These are phyloP conservation scores for Musa itinerans DNA, from an alignment of 176 grass and related monocot species.

Conservation along the genomic window DNA sequence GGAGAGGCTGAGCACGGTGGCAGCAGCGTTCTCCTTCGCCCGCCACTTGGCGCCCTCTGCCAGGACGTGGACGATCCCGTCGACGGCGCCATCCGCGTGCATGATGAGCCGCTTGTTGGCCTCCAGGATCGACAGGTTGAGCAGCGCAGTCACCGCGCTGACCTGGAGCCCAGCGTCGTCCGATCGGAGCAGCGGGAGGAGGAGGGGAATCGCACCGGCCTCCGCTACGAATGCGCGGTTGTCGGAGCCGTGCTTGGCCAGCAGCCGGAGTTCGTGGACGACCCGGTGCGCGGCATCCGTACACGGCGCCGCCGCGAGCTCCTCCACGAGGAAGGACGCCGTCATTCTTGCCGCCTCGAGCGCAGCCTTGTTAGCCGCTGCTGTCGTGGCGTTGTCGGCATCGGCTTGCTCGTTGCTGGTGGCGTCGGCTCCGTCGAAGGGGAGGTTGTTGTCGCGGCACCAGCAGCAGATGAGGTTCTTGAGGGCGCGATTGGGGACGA, in stretches of 20 bases:
- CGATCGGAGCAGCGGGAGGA: conserved; percentile 72
- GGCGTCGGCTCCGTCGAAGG: conserved; percentile 39
- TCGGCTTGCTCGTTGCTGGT: conserved; percentile 32
- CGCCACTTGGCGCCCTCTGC: conserved; percentile 55
- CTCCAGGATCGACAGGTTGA: conserved; percentile 86
- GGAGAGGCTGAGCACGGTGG: conserved; percentile 63
- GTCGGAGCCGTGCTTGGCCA: conserved; percentile 63
- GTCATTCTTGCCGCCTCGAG: conserved; percentile 88
- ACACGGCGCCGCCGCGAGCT: conserved; percentile 39
- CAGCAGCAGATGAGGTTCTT: conserved; percentile 82
- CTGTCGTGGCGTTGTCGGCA: conserved; percentile 6
- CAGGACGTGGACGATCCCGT: conserved; percentile 49
- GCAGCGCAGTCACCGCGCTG: conserved; percentile 73
- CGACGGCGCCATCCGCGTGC: conserved; percentile 67
- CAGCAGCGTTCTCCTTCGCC: conserved; percentile 80
- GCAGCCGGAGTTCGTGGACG: conserved; percentile 76
- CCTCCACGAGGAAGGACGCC: conserved; percentile 69
- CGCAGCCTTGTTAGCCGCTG: conserved; percentile 56
- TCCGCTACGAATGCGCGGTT: conserved; percentile 77
- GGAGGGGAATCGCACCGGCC: conserved; percentile 62
- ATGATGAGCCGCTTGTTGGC: conserved; percentile 94
- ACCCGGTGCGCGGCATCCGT: conserved; percentile 59
- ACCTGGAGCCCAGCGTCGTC: conserved; percentile 60
- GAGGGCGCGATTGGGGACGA: conserved; percentile 71
- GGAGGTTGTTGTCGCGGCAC: conserved; percentile 74